Base-by-base conservation (phyloP, 192 early-diverging fungal species). In the Umbelopsis sp. region DNA sequence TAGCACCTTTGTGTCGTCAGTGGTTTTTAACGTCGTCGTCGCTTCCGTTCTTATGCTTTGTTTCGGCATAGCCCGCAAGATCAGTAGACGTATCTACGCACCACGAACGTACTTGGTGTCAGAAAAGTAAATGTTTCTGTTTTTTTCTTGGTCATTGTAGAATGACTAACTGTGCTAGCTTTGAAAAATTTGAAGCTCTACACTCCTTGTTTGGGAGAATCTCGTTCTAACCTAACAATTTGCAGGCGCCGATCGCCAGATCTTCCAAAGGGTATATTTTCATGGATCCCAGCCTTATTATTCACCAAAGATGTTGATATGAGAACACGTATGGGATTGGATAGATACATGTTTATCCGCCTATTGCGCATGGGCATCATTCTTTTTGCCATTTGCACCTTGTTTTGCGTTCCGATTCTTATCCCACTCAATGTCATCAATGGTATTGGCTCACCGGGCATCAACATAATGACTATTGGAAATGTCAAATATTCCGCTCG, bases 301-400 rank as follows among this genome's bases (percentile, higher is more conserved):
- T 76, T 70, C 4, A 81, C 80, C 27, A 74, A 81, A 10, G 88
- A 92, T 46, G 79, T 75, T 9, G 80, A 84, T 1, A 70, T 92
- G 21, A 84, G 91, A 44, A 47, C 70, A 15, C 82, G 79, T 10
- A 84, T 84, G 5, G 90, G 92, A 0, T 80, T 93, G 10, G 94
- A 95, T 76, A 83, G 90, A 0, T 97, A 88, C 73, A 91, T 94
- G 84, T 87, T 91, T 68, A 70, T 97, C 49, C 86, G 88, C 27
- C 91, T 90, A 64, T 84, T 92, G 46, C 84, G 89, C 21, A 80
- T 88, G 52, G 85, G 87, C 55, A 84, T 90, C 44, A 80, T 87
- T 0, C 76, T 93, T 47, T 95, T 95, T 75, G 37, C 64, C 16
- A 69, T 82, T 6, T 84, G 90, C 65, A 75, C 84, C 5, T 30